Percentiles rank a stretch among this genome's conserved stretches.
phyloP scores from a whole-genome alignment of 2,329 filamentous ascomycete genomes.

The Dactylellina leptospora region DNA sequence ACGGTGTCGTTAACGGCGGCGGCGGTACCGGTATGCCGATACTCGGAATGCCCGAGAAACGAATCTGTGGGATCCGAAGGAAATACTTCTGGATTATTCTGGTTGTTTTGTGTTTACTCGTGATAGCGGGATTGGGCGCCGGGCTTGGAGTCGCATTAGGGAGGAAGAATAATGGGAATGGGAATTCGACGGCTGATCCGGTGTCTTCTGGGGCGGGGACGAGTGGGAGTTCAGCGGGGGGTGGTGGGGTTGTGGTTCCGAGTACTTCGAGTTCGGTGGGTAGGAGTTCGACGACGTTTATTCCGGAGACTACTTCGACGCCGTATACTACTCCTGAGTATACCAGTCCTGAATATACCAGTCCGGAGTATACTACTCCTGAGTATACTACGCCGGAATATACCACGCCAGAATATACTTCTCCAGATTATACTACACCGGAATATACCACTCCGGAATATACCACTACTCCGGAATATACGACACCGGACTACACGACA shows the following conservation, averaged over 20 bases:
- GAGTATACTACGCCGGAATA: not conserved
- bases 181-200: not conserved
- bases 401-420: not conserved
- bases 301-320: not conserved
- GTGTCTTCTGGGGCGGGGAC: not conserved
- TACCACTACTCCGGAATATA: not conserved
- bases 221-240: not conserved
- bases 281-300: not conserved
- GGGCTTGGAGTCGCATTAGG: slow-evolving; percentile 28
- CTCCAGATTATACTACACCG: not conserved
- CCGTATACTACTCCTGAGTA: not conserved
- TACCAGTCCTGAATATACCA: not conserved
- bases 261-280: not conserved
- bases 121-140: slow-evolving; percentile 28
- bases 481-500: not conserved
- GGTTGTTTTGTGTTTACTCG: slow-evolving; percentile 4
- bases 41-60: slow-evolving; percentile 4
- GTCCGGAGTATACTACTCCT: not conserved
- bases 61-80: slow-evolving; percentile 31
- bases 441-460: not conserved
- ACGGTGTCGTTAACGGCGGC: not conserved
- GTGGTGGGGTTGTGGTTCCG: slow-evolving; percentile 1
- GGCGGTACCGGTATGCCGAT: not conserved
- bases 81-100: slow-evolving; percentile 33
- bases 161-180: slow-evolving; percentile 15